Conservation (phyloP, 257 asterid genomes). For the Fraxinus excelsior region DNA sequence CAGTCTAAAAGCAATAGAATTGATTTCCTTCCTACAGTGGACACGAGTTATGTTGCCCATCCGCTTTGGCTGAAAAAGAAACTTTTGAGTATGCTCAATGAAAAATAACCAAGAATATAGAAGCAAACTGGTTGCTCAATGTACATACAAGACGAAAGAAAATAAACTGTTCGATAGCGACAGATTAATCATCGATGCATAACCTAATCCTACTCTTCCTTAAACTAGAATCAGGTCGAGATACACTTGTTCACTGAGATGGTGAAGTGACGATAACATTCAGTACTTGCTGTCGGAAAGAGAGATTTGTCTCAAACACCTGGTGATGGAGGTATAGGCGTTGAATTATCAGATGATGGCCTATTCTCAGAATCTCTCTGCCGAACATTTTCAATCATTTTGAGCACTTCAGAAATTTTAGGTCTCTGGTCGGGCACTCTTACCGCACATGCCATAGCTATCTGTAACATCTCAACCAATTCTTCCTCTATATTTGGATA, state of each 20-base stretch:
- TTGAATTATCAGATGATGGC: constrained; percentile 33
- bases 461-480: constrained; percentile 73
- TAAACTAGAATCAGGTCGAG: constrained; percentile 17
- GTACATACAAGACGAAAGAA: constrained; percentile 8
- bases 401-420: constrained; percentile 59
- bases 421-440: constrained; percentile 71
- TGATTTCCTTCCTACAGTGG: too few species aligned
- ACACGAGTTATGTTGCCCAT: too few species aligned
- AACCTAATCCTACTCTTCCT: constrained; percentile 21
- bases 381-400: constrained; percentile 54
- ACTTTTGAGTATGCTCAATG: neutral
- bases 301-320: constrained; percentile 17
- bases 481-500: constrained; percentile 76
- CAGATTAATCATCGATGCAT: neutral
- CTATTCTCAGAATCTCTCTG: constrained; percentile 23
- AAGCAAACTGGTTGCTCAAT: neutral
- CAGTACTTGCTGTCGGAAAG: neutral
- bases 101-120: neutral
- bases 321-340: constrained; percentile 34
- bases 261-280: constrained; percentile 6
- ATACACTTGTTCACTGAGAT: constrained; percentile 37
- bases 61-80: too few species aligned
- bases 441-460: constrained; percentile 71
- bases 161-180: neutral
- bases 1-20: too few species aligned